phyloP scores from a whole-genome alignment of 2,329 filamentous ascomycete species.

The Paecilomyces formosus region DNA sequence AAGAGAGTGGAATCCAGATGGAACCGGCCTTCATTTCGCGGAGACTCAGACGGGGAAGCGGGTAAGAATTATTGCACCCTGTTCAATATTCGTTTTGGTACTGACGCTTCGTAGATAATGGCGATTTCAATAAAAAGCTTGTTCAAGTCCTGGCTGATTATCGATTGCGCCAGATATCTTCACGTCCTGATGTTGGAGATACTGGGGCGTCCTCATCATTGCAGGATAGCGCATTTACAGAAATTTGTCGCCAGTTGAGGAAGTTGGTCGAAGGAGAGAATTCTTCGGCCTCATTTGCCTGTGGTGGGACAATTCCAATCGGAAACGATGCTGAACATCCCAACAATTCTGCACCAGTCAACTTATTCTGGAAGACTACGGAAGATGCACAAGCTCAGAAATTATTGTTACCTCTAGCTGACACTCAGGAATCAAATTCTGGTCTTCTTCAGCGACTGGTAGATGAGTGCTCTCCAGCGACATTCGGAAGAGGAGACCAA shows the following conservation, averaged over 20 bases:
- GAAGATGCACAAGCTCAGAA: conserved; percentile 1
- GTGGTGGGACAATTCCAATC: conserved; percentile 9
- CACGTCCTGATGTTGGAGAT: neutral
- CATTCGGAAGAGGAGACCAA: conserved; percentile 40
- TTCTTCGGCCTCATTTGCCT: conserved; percentile 7
- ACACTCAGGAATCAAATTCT: neutral
- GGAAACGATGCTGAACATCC: neutral
- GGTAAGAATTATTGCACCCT: neutral
- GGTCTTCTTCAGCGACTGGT: conserved; percentile 16
- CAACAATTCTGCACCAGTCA: conserved; percentile 6
- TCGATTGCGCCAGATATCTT: neutral
- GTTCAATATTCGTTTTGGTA: neutral
- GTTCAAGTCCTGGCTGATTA: neutral
- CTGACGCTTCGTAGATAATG: neutral
- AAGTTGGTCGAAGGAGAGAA: conserved; percentile 4
- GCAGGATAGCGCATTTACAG: neutral
- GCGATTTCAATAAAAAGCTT: neutral
- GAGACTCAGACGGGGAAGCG: neutral
- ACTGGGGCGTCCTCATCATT: neutral
- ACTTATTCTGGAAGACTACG: conserved; percentile 6
- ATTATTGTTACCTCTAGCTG: conserved; percentile 2
- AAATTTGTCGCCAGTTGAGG: conserved; percentile 3
- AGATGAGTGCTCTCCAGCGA: conserved; percentile 36
- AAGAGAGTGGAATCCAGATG: neutral
- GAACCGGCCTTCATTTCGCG: neutral